Evolutionary conservation across 805 yeast species (phyloP).

Genomic region (Dipodascus geniculatus): DNA sequence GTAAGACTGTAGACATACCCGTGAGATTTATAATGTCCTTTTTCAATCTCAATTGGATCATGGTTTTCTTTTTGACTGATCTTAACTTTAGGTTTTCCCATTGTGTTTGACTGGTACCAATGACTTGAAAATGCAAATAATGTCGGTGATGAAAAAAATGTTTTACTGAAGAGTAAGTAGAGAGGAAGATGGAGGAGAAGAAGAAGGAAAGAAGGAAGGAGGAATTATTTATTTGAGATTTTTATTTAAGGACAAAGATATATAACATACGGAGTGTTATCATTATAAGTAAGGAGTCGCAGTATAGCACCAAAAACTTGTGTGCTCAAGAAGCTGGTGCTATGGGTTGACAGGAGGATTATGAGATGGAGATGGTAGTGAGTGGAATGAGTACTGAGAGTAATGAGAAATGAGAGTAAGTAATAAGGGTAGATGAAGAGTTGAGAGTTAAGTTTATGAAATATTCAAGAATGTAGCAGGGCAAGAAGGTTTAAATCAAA

Average conservation of each 20-base stretch:
- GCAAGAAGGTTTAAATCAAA: no score
- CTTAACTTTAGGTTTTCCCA: not conserved
- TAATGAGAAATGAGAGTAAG: not conserved
- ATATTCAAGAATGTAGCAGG: no score
- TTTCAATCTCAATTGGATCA: not conserved
- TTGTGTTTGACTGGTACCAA: not conserved
- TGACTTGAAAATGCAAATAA: not conserved
- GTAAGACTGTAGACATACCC: no score
- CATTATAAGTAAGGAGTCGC: not conserved
- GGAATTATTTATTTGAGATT: not conserved
- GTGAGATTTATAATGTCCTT: not conserved
- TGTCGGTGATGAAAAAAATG: not conserved
- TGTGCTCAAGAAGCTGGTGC: not conserved
- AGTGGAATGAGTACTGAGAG: no score
- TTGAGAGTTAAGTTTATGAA: no score
- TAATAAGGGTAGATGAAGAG: not conserved
- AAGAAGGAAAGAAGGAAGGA: not conserved
- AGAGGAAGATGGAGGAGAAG: no score
- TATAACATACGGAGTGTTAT: not conserved
- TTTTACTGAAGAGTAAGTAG: no score
- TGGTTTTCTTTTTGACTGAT: not conserved
- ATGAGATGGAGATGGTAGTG: not conserved
- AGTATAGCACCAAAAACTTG: not conserved
- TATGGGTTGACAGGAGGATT: not conserved
- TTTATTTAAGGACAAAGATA: not conserved